A percentile compares a stretch with the other conserved stretches of the same genome.
Conservation (phyloP, 441 rosid species). For the Pelargonium fulgidum region DNA sequence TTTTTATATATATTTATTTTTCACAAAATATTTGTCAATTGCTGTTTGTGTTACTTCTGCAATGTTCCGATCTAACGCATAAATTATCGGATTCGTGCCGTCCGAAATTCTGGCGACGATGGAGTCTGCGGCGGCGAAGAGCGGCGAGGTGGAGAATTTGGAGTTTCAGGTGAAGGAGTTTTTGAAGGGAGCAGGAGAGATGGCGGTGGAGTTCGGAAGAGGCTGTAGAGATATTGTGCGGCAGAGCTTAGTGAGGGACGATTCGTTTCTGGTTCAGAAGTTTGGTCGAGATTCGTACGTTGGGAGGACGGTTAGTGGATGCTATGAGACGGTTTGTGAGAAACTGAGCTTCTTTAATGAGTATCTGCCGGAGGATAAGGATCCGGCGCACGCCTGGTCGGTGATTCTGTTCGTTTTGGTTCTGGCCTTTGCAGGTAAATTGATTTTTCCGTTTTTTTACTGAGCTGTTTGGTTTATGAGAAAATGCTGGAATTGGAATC, state of each 20-base stretch:
- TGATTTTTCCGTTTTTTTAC: not conserved
- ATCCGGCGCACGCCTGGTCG: constrained; percentile 36
- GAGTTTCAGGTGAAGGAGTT: constrained; percentile 35
- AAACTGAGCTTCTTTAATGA: constrained; percentile 28
- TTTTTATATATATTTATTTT: no score
- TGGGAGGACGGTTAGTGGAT: constrained; percentile 23
- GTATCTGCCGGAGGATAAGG: constrained; percentile 41
- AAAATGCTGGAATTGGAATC: constrained; percentile 3
- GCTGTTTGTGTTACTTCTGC: not conserved
- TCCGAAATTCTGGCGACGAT: not conserved
- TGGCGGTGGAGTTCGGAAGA: constrained; percentile 37
- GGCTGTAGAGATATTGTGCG: constrained; percentile 40
- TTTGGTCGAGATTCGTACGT: constrained; percentile 27
- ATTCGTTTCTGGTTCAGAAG: constrained; percentile 28
- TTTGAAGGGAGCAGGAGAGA: constrained; percentile 34
- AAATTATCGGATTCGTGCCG: not conserved
- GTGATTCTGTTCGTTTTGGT: constrained; percentile 31
- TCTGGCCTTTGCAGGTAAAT: constrained; percentile 36
- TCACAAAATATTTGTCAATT: not conserved
- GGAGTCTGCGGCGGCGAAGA: constrained; percentile 1
- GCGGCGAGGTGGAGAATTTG: constrained; percentile 18
- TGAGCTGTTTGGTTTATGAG: constrained; percentile 6
- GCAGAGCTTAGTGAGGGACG: constrained; percentile 37
- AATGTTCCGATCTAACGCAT: not conserved
- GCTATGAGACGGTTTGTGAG: constrained; percentile 27